Evolutionary conservation across 805 yeast species (phyloP).

Genomic region (Saturnispora hagleri): DNA sequence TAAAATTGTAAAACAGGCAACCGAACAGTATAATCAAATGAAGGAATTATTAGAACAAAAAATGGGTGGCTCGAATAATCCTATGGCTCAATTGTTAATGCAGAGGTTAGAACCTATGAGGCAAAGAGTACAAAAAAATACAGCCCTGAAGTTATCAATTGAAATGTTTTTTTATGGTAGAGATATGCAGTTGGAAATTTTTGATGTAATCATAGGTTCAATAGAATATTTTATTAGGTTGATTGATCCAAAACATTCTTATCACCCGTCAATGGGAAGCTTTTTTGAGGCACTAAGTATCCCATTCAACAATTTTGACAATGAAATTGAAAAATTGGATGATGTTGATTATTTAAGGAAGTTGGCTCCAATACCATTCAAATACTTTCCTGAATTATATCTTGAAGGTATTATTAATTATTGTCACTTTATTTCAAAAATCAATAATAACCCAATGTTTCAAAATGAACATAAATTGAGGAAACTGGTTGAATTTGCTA

Average conservation of each 20-base stretch:
- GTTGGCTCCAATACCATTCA: conserved; percentile 67
- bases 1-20: conserved; percentile 38
- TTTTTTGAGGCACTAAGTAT: conserved; percentile 30
- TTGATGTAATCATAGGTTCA: conserved; percentile 72
- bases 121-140: conserved; percentile 29
- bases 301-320: conserved; percentile 50
- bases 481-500: conserved; percentile 59
- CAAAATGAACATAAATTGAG: conserved; percentile 42
- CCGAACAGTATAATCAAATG: conserved; percentile 46
- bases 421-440: conserved; percentile 51
- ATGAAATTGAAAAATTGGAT: conserved; percentile 60
- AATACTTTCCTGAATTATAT: conserved; percentile 75
- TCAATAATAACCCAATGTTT: conserved; percentile 48
- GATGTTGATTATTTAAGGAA: conserved; percentile 62
- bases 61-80: conserved; percentile 16
- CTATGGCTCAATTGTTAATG: conserved; percentile 23
- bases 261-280: conserved; percentile 35
- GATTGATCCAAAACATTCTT: conserved; percentile 62
- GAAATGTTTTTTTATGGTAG: conserved; percentile 54
- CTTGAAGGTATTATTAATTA: conserved; percentile 76
- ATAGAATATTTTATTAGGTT: conserved; percentile 61
- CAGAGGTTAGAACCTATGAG: conserved; percentile 25
- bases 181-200: conserved; percentile 51
- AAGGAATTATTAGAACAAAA: conserved; percentile 29
- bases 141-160: conserved; percentile 46